Base-by-base conservation (phyloP, 1,284 basidiomycete species). In the Lentinus polychrous region DNA sequence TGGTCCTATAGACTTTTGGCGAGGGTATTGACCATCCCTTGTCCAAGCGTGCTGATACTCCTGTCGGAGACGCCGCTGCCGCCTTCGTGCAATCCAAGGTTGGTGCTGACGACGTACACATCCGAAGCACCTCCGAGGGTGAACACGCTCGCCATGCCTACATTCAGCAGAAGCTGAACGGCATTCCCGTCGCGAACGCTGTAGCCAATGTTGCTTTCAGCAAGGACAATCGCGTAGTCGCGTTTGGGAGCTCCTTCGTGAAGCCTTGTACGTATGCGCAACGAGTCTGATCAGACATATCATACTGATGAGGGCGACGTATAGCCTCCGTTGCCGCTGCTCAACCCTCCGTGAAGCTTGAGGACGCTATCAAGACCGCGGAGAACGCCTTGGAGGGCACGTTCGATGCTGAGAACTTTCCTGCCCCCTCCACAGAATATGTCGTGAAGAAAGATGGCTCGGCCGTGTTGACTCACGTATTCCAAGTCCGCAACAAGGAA, bases 401-500 rank as follows among this genome's bases (percentile, higher is more conserved):
- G 23, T 70, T 65, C 62, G 72, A 74, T 54, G 60, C 52, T 72
- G 38, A 36, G 20, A 63, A 65, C 35, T 60, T 67, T 53, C 66
- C 69, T 15, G 56, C 69, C 0, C 57, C 69, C 14, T 69, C 66
- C 14, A 54, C 78, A 46, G 72, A 76, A 55, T 78, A 69, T 57
- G 63, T 75, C 46, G 70, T 65, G 22, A 65, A 64, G 49, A 62
- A 67, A 17, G 72, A 76, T 51, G 73, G 73, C 11, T 71, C 72
- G n/a, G 70, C 74, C 43, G 70, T 72, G 34, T 71, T 78, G 41
- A 71, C 73, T 1, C 73, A 79, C 55, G 78, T 81, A 23, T 59
- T 78, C 36, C 76, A 79, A 60, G 71, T 83, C 48, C 74, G 75
- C 59, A 78, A 78, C 52, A 71, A 73, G 18, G 66, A 65, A 52